A percentile compares a stretch with the other conserved stretches of the same genome.
phyloP scores from a whole-genome alignment of 176 grass and related monocot genomes.

The Themeda triandra region DNA sequence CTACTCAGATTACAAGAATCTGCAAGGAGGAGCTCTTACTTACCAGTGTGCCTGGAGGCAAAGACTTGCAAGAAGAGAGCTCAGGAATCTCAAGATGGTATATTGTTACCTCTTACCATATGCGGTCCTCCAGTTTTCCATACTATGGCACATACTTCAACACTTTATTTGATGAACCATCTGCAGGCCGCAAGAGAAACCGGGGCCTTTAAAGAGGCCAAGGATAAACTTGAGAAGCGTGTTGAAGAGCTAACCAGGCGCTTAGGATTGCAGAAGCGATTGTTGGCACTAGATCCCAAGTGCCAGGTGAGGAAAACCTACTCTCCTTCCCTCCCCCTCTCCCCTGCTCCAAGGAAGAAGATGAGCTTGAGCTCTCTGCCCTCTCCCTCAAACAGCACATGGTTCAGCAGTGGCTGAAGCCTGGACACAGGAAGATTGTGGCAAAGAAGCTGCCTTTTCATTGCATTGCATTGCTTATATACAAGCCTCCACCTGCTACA shows the following conservation, averaged over 20 bases:
- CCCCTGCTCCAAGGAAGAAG: too few species aligned
- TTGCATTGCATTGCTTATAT: too few species aligned
- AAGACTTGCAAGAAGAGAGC: constrained; percentile 86
- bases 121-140: constrained; percentile 29
- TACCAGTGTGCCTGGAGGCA: constrained; percentile 99
- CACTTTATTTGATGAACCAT: constrained; percentile 30
- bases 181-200: constrained; percentile 93
- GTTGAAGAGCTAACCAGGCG: constrained; percentile 96
- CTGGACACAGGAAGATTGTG: too few species aligned
- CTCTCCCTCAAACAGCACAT: too few species aligned
- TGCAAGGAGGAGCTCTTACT: constrained; percentile 69
- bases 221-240: constrained; percentile 99
- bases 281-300: too few species aligned
- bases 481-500: too few species aligned
- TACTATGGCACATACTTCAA: neutral
- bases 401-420: too few species aligned
- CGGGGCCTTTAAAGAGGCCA: constrained; percentile 96
- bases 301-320: too few species aligned
- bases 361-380: too few species aligned
- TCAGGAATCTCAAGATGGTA: constrained; percentile 98
- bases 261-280: constrained; percentile 77
- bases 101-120: neutral
- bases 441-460: too few species aligned
- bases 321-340: too few species aligned
- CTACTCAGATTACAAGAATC: constrained; percentile 68